Conservation (phyloP, 345 rosid species). For the Salix caprea region DNA sequence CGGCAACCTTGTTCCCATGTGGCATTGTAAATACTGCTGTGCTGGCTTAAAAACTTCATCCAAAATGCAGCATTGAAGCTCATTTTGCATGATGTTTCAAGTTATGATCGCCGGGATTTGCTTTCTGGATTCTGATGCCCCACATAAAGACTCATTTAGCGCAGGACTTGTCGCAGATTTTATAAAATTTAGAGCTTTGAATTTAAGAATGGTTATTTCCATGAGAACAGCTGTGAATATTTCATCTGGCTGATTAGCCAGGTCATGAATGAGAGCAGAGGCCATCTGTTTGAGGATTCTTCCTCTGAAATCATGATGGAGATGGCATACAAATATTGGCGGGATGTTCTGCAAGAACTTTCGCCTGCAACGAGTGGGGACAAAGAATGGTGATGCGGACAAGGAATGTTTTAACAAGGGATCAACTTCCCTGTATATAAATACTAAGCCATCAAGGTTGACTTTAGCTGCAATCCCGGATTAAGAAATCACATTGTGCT, state of each 20-base stretch:
- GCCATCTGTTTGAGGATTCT: background rate
- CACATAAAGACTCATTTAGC: background rate
- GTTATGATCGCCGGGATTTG: background rate
- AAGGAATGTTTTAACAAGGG: background rate
- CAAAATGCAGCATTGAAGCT: background rate
- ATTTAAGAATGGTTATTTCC: background rate
- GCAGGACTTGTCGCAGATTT: background rate
- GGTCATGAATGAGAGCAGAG: background rate
- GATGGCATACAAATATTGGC: background rate
- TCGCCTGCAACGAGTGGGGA: background rate
- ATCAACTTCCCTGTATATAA: background rate
- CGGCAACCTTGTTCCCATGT: background rate
- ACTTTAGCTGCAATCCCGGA: background rate
- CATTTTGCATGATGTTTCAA: background rate
- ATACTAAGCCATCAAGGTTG: background rate
- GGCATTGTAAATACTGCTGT: slow-evolving; percentile 12
- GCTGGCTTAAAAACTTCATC: background rate
- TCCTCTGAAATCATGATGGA: background rate
- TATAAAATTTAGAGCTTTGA: background rate
- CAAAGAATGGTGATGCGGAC: background rate
- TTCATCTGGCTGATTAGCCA: background rate
- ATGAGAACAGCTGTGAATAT: background rate
- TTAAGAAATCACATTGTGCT: background rate
- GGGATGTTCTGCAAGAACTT: background rate
- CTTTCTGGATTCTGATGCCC: background rate